Conservation (phyloP, 306 rosid genomes). For the Lathyrus aphaca region DNA sequence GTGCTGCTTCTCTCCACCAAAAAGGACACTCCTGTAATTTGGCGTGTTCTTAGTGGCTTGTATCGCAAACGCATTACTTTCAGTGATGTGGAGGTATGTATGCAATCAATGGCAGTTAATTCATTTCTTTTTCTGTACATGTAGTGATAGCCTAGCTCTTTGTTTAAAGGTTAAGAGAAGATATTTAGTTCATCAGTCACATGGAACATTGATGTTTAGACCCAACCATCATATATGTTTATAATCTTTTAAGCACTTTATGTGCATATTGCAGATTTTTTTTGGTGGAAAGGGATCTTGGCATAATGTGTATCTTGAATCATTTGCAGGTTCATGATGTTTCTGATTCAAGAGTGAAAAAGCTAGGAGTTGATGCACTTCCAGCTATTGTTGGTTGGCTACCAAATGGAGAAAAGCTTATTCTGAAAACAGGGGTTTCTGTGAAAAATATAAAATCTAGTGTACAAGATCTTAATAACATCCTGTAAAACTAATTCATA, state of each 20-base stretch:
- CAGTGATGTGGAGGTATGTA: slow-evolving; percentile 78
- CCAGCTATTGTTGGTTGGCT: slow-evolving; percentile 94
- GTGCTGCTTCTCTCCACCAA: slow-evolving; percentile 83
- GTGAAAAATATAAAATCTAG: slow-evolving; percentile 56
- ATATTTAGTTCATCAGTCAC: too few relatives aligned
- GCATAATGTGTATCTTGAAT: slow-evolving; percentile 18
- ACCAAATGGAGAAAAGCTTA: slow-evolving; percentile 52
- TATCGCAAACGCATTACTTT: slow-evolving; percentile 62
- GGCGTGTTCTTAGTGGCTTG: slow-evolving; percentile 95
- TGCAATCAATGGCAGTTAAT: slow-evolving; percentile 13
- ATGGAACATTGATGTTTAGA: too few relatives aligned
- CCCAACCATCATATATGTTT: not conserved
- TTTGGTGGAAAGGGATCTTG: not conserved
- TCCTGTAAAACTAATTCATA: too few relatives aligned
- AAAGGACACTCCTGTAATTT: slow-evolving; percentile 85
- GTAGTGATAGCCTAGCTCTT: slow-evolving; percentile 9
- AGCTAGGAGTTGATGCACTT: slow-evolving; percentile 75
- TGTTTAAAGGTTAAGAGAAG: too few relatives aligned
- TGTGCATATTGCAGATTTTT: not conserved
- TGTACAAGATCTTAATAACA: slow-evolving; percentile 58
- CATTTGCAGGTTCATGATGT: slow-evolving; percentile 62
- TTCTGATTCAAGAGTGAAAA: slow-evolving; percentile 60
- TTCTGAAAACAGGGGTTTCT: slow-evolving; percentile 49
- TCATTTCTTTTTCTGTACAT: slow-evolving; percentile 7
- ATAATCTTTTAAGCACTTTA: not conserved